Evolutionary conservation across 108 stramenopile species (phyloP), one percentile per base, ranked within the genome.

Genomic region (Cyclotella sp.): DNA sequence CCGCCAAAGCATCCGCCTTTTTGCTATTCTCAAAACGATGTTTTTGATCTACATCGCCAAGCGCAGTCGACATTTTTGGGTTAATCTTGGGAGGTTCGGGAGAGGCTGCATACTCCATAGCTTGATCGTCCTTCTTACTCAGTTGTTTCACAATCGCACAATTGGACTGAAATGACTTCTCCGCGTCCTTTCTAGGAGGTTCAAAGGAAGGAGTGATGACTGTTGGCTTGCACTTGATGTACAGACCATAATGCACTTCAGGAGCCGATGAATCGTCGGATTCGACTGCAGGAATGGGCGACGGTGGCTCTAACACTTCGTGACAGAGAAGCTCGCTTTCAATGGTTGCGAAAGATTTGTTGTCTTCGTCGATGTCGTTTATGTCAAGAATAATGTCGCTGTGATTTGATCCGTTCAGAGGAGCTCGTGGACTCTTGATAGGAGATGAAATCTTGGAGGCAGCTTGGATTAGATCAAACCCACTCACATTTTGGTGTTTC

Each of bases 401-500:
- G 47, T 27, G 51, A 16, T 58, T 24, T 21, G 41, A 57, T 26
- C 34, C 68, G 22, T 69, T 68, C 67, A 59, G 63, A 15, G 15
- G 5, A 22, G 12, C 2, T 26, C 61, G 41, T 22, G 51, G 16
- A 10, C 24, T 57, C 46, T 63, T 79, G 22, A 72, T 60, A 16
- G 73, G 72, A 28, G 73, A 73, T 0, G 72, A 19, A 18, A 81
- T 44, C 60, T 74, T 68, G 19, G 73, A 54, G 3, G 73, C 79
- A 9, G 59, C 62, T 41, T 55, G 39, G 42, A 74, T 68, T 21
- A 74, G 54, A 19, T 81, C 70, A 21, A 75, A 55, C 41, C 73
- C 68, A 52, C 69, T 70, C 44, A 63, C 68, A 62, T 63, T 62
- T 10, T 27, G 29, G 27, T 22, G 43, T 51, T 68, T 71, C 19